Evolutionary conservation across 2,329 filamentous ascomycete species (phyloP), one percentile per base, ranked within the genome.

Genomic region (Graphiopsis chlorocephala): DNA sequence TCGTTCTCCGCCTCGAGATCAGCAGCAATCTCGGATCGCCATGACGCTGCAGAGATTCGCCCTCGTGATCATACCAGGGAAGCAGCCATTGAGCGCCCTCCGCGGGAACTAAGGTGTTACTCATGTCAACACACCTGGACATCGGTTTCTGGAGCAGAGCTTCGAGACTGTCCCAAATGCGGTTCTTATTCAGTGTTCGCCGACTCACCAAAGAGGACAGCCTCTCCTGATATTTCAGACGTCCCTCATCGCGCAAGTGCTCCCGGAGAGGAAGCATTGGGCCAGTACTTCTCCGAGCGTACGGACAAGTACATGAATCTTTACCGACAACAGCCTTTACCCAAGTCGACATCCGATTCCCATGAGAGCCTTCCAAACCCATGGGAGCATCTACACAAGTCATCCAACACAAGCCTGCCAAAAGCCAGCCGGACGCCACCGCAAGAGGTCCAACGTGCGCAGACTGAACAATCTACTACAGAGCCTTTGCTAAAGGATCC

Each of bases 401-500:
- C 53, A 15, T 31, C 53, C n/a, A n/a, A 53, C 26, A 53, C 50
- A 31, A n/a, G 50, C 50, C 50, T 17, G 25, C 10, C 50, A 10
- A 17, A 53, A n/a, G 8, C 15, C 17, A 31, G 28, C 8, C 17
- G 26, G 15, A 31, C 17, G 15, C 50, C 45, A 11, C 45, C 50
- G 3, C 48, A 52, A n/a, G 28, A 42, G 14, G 35, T 4, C 17
- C 35, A 6, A 42, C 35, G 6, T 20, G n/a, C n/a, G 3, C 38
- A 45, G 38, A 23, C 38, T 4, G 38, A 11, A 15, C n/a, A 20
- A 20, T 20, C 80, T 2, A 80, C 80, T 15, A 82, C 80, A 20
- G 80, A 82, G 67, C 75, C 72, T 23, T 74, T 78, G 67, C 72
- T 69, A 31, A 75, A 73, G 67, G 77, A 78, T 70, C 78, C 76